Evolutionary conservation across 1,284 basidiomycete species (phyloP), one percentile per base, ranked within the genome.

Genomic region (Malassezia restricta): DNA sequence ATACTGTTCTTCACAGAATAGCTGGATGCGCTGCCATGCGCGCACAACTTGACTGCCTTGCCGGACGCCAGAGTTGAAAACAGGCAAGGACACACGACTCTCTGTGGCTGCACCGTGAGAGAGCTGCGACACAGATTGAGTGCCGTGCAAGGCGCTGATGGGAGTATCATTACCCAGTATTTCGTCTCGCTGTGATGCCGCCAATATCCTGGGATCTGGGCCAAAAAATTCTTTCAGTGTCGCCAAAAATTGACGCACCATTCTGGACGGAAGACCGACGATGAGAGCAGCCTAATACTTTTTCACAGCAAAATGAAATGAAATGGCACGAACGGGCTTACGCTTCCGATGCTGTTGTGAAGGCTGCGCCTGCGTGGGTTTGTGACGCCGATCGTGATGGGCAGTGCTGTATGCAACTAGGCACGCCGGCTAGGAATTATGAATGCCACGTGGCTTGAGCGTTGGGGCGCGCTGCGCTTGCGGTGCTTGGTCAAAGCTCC

Each of bases 21-120:
- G 58, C 40, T 61, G 59, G 47, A 72, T 61, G 37, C 65, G 63
- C 12, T 57, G 56, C 68, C 68, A 72, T 8, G 69, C 68, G 35
- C 68, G 68, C 5, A 14, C 14, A 28, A 54, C 52, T 0, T 39
- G 31, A 38, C 51, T 31, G 28, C 42, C 41, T 29, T 44, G 43
- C 8, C 43, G 43, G 14, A 35, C 20, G 7, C 35, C 14, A 24
- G 39, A 12, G n/a, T 11, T 12, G 15, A 35, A 35, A 35, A 35
- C 15, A 12, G 33, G 33, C 33, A 35, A 5, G 33, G 33, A 35
- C 11, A 15, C 15, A 11, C 15, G 33, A 35, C 33, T 35, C 11
- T 35, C 33, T 24, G 20, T 24, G 33, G 11, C 33, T 15, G 33
- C 33, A 35, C 33, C 15, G 3, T 5, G 33, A 3, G 33, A 12